These are phyloP conservation scores for Flaveria ramosissima DNA, from an alignment of 129 eudicot species.

Conservation along the genomic window DNA sequence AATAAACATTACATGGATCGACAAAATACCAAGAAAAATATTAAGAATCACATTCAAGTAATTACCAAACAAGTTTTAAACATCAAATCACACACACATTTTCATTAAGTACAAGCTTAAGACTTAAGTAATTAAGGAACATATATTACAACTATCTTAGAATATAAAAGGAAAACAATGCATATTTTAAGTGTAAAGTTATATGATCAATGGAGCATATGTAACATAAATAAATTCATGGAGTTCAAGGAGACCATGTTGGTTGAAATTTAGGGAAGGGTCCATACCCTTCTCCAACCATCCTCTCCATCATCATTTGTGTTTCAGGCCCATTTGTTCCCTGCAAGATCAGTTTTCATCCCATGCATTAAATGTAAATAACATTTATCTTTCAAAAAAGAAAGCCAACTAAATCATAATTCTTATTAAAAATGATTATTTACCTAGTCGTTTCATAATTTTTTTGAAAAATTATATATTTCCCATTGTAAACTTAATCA, in stretches of 20 bases:
- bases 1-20: too few species aligned
- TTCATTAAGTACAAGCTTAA: background rate
- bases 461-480: too few species aligned
- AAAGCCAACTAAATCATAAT: too few species aligned
- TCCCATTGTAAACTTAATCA: too few species aligned
- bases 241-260: conserved; percentile 57
- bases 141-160: conserved; percentile 11
- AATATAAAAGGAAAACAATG: background rate
- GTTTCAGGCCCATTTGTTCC: conserved; percentile 65
- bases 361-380: conserved; percentile 21
- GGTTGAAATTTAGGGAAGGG: conserved; percentile 54
- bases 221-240: background rate
- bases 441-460: too few species aligned
- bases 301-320: conserved; percentile 54
- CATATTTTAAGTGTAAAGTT: conserved; percentile 11
- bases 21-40: background rate
- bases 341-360: conserved; percentile 43
- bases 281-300: conserved; percentile 67
- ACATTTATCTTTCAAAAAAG: background rate
- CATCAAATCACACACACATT: background rate
- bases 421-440: too few species aligned
- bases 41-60: background rate
- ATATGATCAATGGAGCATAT: background rate
- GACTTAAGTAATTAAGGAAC: conserved; percentile 20
- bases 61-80: background rate